Evolutionary conservation across 164 flowering plant species (phyloP), one percentile per base, ranked within the genome.

Genomic region (Liquidambar formosana): DNA sequence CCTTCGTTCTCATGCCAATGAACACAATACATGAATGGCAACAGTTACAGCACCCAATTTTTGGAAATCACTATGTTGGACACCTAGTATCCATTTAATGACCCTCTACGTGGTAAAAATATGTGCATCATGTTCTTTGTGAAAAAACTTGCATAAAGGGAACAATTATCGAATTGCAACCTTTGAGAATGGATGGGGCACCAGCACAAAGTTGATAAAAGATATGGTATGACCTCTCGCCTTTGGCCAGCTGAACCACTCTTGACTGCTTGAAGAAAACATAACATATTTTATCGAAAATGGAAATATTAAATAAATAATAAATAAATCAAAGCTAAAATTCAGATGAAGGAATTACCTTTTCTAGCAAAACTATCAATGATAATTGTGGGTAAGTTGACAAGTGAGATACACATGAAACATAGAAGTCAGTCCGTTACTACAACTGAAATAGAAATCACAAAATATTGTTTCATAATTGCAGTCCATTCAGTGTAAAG

Each of bases 201-300:
- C 97, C 98, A 73, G 98, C 91, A 77, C 99, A 96, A 48, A 96
- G 95, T 81, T 96, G 96, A 78, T 96, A 96, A 70, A 96, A 90
- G 57, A 96, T 79, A 75, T 96, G 98, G 79, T 85, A 96, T 9
- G 99, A 92, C 69, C 99, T 80, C 79, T 96, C 99, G 47, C 96
- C 94, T 68, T 76, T 76, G 47, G 85, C 82, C 52, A 86, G 75
- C 76, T 90, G 97, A 77, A 86, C 97, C 48, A 96, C 97, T 83
- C 99, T 85, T 26, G 96, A 91, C 99, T 93, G 94, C 80, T 53
- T 69, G 77, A 54, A 73, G 56, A 12, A 64, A 45, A 62, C 49
- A 59, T 15, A 25, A 22, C 8, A 23, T 23, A 16, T 25, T 46
- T 48, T 33, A n/a, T n/a, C 6, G 6, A 33, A 33, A 33, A 33